phyloP scores from a whole-genome alignment of 495 filamentous ascomycete genomes.

The Xylaria intraflava region DNA sequence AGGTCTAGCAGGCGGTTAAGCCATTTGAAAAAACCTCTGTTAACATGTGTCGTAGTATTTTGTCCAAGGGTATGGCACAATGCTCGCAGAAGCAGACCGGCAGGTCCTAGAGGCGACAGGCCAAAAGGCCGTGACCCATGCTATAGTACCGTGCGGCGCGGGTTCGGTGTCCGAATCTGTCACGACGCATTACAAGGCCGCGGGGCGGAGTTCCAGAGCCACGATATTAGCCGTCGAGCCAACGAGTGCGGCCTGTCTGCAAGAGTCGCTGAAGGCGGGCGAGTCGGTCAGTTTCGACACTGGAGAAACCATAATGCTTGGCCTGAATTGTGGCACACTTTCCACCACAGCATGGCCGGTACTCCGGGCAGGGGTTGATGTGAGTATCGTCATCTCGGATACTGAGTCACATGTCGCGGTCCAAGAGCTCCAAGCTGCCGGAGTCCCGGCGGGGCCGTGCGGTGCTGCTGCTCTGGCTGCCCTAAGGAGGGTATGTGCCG shows the following conservation, averaged over 20 bases:
- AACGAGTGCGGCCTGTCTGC: slow-evolving; percentile 52
- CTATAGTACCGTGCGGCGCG: slow-evolving; percentile 58
- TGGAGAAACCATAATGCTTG: slow-evolving; percentile 56
- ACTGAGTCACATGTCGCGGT: slow-evolving; percentile 47
- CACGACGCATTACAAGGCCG: slow-evolving; percentile 48
- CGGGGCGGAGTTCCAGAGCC: slow-evolving; percentile 12
- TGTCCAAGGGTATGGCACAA: slow-evolving; percentile 62
- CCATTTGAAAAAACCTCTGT: neutral
- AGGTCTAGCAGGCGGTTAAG: neutral
- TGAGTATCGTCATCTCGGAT: slow-evolving; percentile 49
- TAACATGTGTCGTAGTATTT: slow-evolving; percentile 44
- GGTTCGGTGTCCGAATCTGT: slow-evolving; percentile 58
- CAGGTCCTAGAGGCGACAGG: slow-evolving; percentile 35
- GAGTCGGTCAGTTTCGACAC: slow-evolving; percentile 42
- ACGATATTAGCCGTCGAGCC: slow-evolving; percentile 53
- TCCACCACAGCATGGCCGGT: slow-evolving; percentile 56
- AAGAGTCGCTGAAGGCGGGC: slow-evolving; percentile 42
- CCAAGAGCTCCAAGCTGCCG: slow-evolving; percentile 38
- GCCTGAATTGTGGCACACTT: slow-evolving; percentile 61
- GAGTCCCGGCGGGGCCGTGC: slow-evolving; percentile 52
- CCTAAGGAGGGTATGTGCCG: slow-evolving; percentile 38
- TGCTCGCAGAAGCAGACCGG: slow-evolving; percentile 55
- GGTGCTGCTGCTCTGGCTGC: slow-evolving; percentile 55
- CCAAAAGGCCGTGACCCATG: slow-evolving; percentile 30
- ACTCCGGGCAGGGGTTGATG: slow-evolving; percentile 49